Evolutionary conservation across 495 filamentous ascomycete genomes (phyloP), one percentile per base, ranked within the genome.

Genomic region (Hypoxylon crocopeplum): DNA sequence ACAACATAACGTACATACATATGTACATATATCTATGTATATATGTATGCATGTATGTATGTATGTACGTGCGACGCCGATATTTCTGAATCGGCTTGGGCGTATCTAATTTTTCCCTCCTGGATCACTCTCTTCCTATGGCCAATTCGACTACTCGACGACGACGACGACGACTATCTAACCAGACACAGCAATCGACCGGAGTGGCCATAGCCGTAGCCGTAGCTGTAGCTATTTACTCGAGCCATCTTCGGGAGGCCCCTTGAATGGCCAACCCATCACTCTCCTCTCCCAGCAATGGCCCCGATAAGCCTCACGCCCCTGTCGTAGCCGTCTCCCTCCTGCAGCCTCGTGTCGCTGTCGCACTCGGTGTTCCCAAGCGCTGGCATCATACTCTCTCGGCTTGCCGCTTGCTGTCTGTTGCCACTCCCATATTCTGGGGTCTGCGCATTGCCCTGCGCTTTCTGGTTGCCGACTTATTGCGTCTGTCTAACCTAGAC

Each of bases 271-370:
- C 60, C 54, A 55, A 58, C 49, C 60, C 54, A 64, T 40, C 29
- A 16, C 56, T 34, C 47, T 39, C 32, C 24, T 59, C 46, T 12
- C 42, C 49, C 1, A 49, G 20, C 47, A 53, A 59, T 52, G 27
- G 49, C 40, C 10, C 32, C 58, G 36, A 50, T 29, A 62, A 55
- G 60, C 38, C 49, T 36, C 53, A 42, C 1, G 8, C 50, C 22
- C 51, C 66, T 24, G 51, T 48, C 48, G 68, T 70, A 51, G 51
- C 65, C 39, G 68, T 64, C 34, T 93, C 78, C 7, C 64, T 79
- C 42, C 64, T 81, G n/a, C 77, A 79, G 49, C 78, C 78, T 40
- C 78, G 78, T 45, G 75, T 81, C 13, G 77, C 78, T 64, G 78
- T 81, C 50, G 69, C 74, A 15, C 70, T 81, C 37, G 77, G 77